Conservation (phyloP, 495 filamentous ascomycete species). For the Tuber melanosporum region DNA sequence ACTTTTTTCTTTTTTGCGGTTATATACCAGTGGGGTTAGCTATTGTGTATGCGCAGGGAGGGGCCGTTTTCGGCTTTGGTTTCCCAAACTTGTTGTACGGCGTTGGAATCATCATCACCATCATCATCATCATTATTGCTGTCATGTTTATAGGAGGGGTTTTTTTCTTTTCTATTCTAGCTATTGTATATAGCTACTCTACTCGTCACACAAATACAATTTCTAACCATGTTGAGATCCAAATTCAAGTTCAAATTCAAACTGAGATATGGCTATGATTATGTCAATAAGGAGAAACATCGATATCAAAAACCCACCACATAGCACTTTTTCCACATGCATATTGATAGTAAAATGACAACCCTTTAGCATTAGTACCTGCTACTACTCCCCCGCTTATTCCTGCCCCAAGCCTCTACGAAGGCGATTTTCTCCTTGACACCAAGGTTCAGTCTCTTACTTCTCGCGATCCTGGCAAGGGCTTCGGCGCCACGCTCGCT, state of each 20-base stretch:
- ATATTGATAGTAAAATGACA: neutral
- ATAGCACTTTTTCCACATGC: neutral
- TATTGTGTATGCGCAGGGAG: neutral
- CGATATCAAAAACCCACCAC: neutral
- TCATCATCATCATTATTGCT: neutral
- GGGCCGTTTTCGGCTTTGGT: neutral
- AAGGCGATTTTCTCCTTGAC: constrained; percentile 77
- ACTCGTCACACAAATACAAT: neutral
- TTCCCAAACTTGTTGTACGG: neutral
- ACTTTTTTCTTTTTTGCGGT: neutral
- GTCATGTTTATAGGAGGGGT: neutral
- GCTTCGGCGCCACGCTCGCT: constrained; percentile 67
- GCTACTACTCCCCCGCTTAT: constrained; percentile 26
- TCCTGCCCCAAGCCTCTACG: constrained; percentile 56
- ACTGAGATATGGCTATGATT: neutral
- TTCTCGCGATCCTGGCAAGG: constrained; percentile 78
- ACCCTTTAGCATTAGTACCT: neutral
- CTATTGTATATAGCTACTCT: neutral
- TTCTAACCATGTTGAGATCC: neutral
- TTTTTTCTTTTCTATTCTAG: neutral
- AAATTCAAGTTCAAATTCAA: neutral
- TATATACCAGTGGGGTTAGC: neutral
- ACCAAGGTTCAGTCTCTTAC: constrained; percentile 82
- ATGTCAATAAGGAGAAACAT: neutral
- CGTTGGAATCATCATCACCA: neutral